Conservation (phyloP, 2,329 filamentous ascomycete species). For the Raffaelea deltoideospora region DNA sequence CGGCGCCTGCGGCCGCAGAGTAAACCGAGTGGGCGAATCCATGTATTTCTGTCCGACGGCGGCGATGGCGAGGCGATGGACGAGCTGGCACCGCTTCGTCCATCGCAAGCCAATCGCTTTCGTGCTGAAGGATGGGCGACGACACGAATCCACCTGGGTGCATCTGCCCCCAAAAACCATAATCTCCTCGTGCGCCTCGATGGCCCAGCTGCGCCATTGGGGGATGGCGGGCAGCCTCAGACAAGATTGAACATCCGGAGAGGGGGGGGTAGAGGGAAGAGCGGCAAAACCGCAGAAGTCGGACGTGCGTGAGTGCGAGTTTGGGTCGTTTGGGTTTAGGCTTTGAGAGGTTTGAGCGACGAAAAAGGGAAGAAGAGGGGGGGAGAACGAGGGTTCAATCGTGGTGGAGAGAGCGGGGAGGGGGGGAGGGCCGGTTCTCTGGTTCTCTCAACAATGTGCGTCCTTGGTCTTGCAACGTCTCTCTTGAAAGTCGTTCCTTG, state of each 20-base stretch:
- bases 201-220: slow-evolving; percentile 18
- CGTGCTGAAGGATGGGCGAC: slow-evolving; percentile 10
- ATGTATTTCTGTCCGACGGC: slow-evolving; percentile 14
- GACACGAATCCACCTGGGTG: slow-evolving; percentile 9
- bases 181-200: slow-evolving; percentile 12
- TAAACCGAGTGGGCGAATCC: slow-evolving; percentile 10
- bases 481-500: no score
- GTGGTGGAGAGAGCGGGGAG: no score
- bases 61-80: slow-evolving; percentile 15
- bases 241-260: slow-evolving; percentile 9
- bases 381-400: no score
- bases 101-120: slow-evolving; percentile 15
- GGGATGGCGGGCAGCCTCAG: slow-evolving; percentile 14
- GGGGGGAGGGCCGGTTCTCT: no score
- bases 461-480: no score
- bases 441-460: no score
- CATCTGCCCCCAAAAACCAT: slow-evolving; percentile 13
- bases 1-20: slow-evolving; percentile 1
- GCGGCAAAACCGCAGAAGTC: background rate
- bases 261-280: background rate
- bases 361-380: no score
- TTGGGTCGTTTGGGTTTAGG: no score
- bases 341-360: no score
- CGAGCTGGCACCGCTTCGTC: slow-evolving; percentile 11
- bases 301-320: no score